A percentile compares a stretch with the other conserved stretches of the same genome.
These are phyloP conservation scores for Coniochaeta ligniaria DNA, from an alignment of 2,329 filamentous ascomycete genomes.

Conservation along the genomic window DNA sequence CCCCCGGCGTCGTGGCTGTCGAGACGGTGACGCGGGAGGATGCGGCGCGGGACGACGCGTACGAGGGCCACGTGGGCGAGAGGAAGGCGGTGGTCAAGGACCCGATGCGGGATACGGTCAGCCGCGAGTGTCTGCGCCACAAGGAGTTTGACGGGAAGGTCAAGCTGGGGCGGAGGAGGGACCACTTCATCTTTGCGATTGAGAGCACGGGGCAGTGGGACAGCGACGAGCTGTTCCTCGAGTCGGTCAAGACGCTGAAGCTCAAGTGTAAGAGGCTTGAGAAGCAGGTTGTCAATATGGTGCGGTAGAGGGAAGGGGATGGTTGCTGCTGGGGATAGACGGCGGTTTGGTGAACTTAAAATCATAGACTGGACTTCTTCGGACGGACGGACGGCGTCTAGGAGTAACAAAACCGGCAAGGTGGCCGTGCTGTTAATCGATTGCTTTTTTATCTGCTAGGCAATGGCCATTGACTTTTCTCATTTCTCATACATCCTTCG, in stretches of 20 bases:
- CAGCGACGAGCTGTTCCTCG: conserved; percentile 87
- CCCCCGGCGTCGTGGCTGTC: conserved; percentile 76
- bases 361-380: not conserved
- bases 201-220: conserved; percentile 95
- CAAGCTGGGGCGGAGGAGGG: conserved; percentile 78
- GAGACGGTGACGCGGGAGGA: conserved; percentile 65
- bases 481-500: not conserved
- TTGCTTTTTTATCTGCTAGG: not conserved
- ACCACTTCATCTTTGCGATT: conserved; percentile 96
- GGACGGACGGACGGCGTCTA: not conserved
- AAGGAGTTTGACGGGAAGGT: conserved; percentile 94
- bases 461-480: not conserved
- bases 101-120: conserved; percentile 91
- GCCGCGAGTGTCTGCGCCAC: conserved; percentile 85
- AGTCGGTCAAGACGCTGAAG: conserved; percentile 79
- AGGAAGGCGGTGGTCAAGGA: conserved; percentile 81
- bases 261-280: conserved; percentile 72
- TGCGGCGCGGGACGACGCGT: conserved; percentile 51
- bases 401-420: conserved; percentile 1
- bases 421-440: not conserved
- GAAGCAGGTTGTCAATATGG: conserved; percentile 62
- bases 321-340: not conserved
- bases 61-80: conserved; percentile 71
- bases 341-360: not conserved
- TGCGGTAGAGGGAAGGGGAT: conserved; percentile 28